Base-by-base conservation (phyloP, 495 filamentous ascomycete species). In the Podospora comata region DNA sequence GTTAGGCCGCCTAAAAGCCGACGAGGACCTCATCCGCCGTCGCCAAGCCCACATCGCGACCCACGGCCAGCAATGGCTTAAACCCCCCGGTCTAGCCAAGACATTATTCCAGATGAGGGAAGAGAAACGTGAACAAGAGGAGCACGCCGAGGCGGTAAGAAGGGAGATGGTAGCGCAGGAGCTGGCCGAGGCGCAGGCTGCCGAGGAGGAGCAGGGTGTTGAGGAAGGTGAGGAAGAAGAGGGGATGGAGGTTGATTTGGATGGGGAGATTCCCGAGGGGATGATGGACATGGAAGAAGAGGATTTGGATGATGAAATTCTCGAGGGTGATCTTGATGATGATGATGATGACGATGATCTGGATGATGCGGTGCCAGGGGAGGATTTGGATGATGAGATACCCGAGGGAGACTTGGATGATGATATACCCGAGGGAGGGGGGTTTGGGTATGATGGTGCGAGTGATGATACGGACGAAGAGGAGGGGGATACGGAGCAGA, bases 11-110 rank as follows among this genome's bases (percentile, higher is more conserved):
- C 82, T 94, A 85, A 63, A 32, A 32, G 30, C 30, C 30, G 91
- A 94, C 75, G 92, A 96, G 76, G 81, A 84, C 65, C 83, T 86
- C 65, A 78, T 92, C 11, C 85, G 86, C 68, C 81, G 85, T 15
- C 89, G 92, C 57, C 91, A 90, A 73, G 80, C 85, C 26, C 89
- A 90, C 71, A 89, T 94, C 54, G 84, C 87, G 20, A 88, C 87
- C 67, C 92, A 92, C 72, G 92, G 92, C 63, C 85, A 82, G 71
- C 86, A 85, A 30, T 96, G 92, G 92, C 88, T 96, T 70, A 87
- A 86, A 63, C 92, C 92, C 11, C 90, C 90, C 0, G 92, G 92
- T 9, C 84, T 92, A 54, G 67, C 83, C 23, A 94, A 93, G 80
- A 93, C 92, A 11, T 83, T 92, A 71, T 85, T 91, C 68, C 90